phyloP scores from a whole-genome alignment of 176 grass and related monocot genomes.

The Eleusine indica region DNA sequence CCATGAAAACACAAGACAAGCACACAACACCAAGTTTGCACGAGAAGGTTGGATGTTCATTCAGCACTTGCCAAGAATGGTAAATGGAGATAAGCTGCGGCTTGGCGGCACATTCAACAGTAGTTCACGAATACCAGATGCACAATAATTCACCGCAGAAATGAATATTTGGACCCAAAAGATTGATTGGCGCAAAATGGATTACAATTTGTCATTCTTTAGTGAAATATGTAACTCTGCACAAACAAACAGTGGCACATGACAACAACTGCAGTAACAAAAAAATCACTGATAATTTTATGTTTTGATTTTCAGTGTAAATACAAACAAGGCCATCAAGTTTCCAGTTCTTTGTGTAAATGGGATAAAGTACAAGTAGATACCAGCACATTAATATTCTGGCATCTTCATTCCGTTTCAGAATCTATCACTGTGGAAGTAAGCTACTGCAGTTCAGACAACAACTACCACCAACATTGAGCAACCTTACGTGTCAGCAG shows the following conservation, averaged over 20 bases:
- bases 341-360: neutral
- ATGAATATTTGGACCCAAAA: neutral
- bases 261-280: neutral
- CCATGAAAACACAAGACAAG: neutral
- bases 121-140: neutral
- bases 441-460: neutral
- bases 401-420: neutral
- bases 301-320: neutral
- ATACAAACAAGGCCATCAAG: neutral
- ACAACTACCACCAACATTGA: conserved; percentile 2
- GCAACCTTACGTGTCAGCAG: neutral
- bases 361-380: conserved; percentile 10
- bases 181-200: neutral
- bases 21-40: neutral
- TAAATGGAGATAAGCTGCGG: too few species aligned
- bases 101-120: too few species aligned
- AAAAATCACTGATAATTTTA: neutral
- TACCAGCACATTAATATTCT: neutral
- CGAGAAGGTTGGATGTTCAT: neutral
- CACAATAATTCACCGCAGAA: neutral
- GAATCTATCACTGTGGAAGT: conserved; percentile 9
- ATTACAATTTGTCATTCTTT: neutral
- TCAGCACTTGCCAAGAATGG: neutral
- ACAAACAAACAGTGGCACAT: neutral
- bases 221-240: neutral